These are phyloP conservation scores for Spatholobus suberectus DNA, from an alignment of 306 rosid genomes.

Conservation along the genomic window DNA sequence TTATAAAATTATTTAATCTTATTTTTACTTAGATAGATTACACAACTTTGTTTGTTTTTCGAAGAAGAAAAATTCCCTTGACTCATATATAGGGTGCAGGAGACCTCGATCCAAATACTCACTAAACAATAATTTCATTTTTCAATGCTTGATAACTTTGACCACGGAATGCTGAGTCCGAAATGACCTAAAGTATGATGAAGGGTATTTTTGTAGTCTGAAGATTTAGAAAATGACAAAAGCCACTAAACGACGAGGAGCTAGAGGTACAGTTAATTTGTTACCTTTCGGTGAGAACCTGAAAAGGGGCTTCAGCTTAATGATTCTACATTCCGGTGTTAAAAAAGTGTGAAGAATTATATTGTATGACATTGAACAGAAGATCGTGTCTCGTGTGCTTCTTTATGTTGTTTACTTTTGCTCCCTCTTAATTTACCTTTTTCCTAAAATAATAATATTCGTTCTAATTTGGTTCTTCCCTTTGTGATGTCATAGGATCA, in stretches of 20 bases:
- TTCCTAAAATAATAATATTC: neutral
- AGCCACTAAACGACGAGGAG: slow-evolving; percentile 24
- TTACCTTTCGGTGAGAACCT: slow-evolving; percentile 46
- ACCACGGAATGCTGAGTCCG: neutral
- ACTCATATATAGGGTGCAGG: neutral
- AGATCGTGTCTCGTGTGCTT: slow-evolving; percentile 41
- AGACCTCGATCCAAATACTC: neutral
- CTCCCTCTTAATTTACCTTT: neutral
- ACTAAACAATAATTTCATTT: neutral
- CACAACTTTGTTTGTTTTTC: too few relatives aligned
- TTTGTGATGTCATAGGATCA: slow-evolving; percentile 61
- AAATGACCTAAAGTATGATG: slow-evolving; percentile 29
- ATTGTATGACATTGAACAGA: slow-evolving; percentile 24
- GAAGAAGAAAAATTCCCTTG: neutral
- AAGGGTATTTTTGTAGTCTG: neutral
- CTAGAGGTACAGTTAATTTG: neutral
- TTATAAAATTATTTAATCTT: too few relatives aligned
- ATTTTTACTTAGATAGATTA: too few relatives aligned
- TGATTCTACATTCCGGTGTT: slow-evolving; percentile 31
- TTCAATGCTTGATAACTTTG: slow-evolving; percentile 10
- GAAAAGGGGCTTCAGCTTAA: slow-evolving; percentile 30
- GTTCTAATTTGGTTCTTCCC: slow-evolving; percentile 21
- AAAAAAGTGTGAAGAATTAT: slow-evolving; percentile 2
- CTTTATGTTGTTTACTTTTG: neutral
- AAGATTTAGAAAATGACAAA: slow-evolving; percentile 24